These are phyloP conservation scores for Lepiota venenata DNA, from an alignment of 768 basidiomycete genomes.

Conservation along the genomic window DNA sequence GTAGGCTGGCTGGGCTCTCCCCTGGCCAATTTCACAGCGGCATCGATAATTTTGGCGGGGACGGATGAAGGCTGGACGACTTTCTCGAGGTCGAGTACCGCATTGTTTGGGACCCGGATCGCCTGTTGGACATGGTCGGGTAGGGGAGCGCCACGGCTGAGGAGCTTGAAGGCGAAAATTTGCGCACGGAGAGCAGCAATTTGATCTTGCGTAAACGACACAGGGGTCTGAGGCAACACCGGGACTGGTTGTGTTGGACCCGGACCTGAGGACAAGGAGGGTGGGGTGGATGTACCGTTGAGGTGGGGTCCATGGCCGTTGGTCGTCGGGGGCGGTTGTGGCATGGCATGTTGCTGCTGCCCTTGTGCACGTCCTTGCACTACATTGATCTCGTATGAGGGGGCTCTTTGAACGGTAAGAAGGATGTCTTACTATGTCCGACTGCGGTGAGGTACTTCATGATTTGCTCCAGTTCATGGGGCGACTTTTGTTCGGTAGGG, in stretches of 20 bases:
- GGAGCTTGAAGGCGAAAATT: conserved; percentile 76
- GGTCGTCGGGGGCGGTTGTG: conserved; percentile 27
- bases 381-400: conserved; percentile 13
- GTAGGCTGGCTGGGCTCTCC: conserved; percentile 34
- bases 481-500: conserved; percentile 44
- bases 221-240: conserved; percentile 58
- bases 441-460: conserved; percentile 46
- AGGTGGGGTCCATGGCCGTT: conserved; percentile 49
- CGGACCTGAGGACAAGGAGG: conserved; percentile 46
- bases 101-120: conserved; percentile 60
- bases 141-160: conserved; percentile 61
- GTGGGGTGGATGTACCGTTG: conserved; percentile 37
- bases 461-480: conserved; percentile 43
- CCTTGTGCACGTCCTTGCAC: conserved; percentile 27
- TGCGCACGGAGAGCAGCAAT: conserved; percentile 76
- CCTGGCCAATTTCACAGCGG: conserved; percentile 71
- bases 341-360: conserved; percentile 25
- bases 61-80: conserved; percentile 59
- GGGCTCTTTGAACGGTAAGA: conserved; percentile 4
- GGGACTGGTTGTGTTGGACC: conserved; percentile 48
- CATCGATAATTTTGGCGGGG: conserved; percentile 63
- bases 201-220: conserved; percentile 77
- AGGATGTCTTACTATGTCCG: conserved; percentile 30
- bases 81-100: conserved; percentile 62
- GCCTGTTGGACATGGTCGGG: conserved; percentile 70